phyloP scores from a whole-genome alignment of 208 protist genomes.

The Wallacemonas sp. region DNA sequence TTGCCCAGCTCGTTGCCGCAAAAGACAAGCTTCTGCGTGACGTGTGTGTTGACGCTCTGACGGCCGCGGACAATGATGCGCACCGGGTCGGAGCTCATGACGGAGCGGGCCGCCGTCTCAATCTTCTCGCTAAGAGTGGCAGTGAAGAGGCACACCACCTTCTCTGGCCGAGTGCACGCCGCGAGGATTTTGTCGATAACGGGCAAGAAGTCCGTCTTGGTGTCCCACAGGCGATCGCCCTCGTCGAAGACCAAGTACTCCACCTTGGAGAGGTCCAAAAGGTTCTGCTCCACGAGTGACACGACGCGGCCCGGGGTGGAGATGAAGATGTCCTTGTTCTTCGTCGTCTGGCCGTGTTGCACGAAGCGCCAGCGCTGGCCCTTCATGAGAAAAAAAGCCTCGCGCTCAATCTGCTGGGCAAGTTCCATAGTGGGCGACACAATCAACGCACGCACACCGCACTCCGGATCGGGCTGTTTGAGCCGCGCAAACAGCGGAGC shows the following conservation, averaged over 20 bases:
- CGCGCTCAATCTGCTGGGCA: slow-evolving; percentile 95
- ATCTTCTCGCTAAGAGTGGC: slow-evolving; percentile 94
- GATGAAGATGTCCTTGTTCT: slow-evolving; percentile 93
- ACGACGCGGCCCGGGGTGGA: slow-evolving; percentile 87
- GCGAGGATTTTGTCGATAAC: slow-evolving; percentile 90
- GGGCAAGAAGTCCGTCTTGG: slow-evolving; percentile 67
- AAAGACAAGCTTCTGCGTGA: slow-evolving; percentile 93
- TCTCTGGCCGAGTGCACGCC: slow-evolving; percentile 73
- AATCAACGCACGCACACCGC: slow-evolving; percentile 93
- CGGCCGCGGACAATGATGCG: slow-evolving; percentile 93
- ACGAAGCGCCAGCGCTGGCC: slow-evolving; percentile 88
- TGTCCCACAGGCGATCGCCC: slow-evolving; percentile 97
- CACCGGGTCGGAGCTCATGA: slow-evolving; percentile 91
- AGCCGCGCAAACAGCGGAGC: slow-evolving; percentile 94
- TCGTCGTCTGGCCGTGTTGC: slow-evolving; percentile 88
- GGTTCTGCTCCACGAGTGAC: slow-evolving; percentile 77
- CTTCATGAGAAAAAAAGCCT: slow-evolving; percentile 89
- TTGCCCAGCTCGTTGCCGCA: slow-evolving; percentile 97
- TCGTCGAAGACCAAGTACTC: slow-evolving; percentile 98
- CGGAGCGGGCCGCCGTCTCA: slow-evolving; percentile 88
- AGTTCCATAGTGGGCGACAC: slow-evolving; percentile 97
- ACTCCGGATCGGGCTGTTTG: slow-evolving; percentile 62
- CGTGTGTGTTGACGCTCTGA: slow-evolving; percentile 69
- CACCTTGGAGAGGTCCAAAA: slow-evolving; percentile 71
- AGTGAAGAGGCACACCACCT: slow-evolving; percentile 91